Evolutionary conservation across 1,139 yeast species (phyloP).

Genomic region (Martiniozyma asiatica): DNA sequence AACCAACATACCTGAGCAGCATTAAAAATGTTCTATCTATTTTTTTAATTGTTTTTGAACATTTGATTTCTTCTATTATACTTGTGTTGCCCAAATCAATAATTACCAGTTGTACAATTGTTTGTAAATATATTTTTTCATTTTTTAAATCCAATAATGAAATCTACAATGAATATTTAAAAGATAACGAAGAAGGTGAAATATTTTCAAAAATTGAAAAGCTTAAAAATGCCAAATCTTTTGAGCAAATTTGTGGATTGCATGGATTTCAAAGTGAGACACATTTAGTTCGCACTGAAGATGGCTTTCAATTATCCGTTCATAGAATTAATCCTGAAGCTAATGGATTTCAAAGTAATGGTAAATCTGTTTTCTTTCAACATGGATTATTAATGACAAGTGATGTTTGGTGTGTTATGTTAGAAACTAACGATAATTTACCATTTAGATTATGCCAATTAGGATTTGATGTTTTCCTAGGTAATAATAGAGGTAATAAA

Average conservation of each 20-base stretch:
- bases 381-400: conserved; percentile 89
- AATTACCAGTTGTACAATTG: conserved; percentile 16
- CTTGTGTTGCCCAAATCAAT: conserved; percentile 18
- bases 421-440: conserved; percentile 47
- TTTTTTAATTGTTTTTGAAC: conserved; percentile 19
- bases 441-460: conserved; percentile 68
- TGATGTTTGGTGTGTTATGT: conserved; percentile 67
- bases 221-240: conserved; percentile 15
- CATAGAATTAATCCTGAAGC: conserved; percentile 21
- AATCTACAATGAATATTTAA: conserved; percentile 15
- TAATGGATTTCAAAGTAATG: conserved; percentile 21
- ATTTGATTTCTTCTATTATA: conserved; percentile 19
- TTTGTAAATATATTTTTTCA: conserved; percentile 15
- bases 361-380: conserved; percentile 59
- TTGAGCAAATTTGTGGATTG: conserved; percentile 18
- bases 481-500: conserved; percentile 84
- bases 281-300: conserved; percentile 21
- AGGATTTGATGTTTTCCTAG: conserved; percentile 90
- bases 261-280: conserved; percentile 20
- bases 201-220: conserved; percentile 14
- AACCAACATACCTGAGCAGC: no score
- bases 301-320: conserved; percentile 20
- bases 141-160: conserved; percentile 12
- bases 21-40: conserved; percentile 16
- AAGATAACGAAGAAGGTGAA: conserved; percentile 8